A percentile compares a stretch with the other conserved stretches of the same genome.
Conservation (phyloP, 805 yeast species). For the Wickerhamiella hasegawae region DNA sequence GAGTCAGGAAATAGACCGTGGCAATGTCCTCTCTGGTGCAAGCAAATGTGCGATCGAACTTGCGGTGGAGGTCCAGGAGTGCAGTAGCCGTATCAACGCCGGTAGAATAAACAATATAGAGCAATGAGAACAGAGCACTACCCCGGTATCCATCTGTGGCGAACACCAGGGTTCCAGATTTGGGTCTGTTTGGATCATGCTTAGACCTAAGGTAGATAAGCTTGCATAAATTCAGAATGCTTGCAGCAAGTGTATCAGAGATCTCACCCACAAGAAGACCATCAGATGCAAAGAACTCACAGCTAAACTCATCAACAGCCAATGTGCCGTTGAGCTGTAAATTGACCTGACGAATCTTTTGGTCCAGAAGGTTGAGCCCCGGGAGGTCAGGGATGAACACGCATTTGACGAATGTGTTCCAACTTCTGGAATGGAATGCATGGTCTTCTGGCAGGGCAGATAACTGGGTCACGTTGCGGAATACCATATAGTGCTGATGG, state of each 20-base stretch:
- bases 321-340: conserved; percentile 1
- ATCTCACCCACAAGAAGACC: conserved; percentile 47
- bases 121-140: conserved; percentile 56
- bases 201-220: conserved; percentile 28
- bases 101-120: conserved; percentile 56
- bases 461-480: too few relatives aligned
- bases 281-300: conserved; percentile 40
- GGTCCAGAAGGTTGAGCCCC: conserved; percentile 10
- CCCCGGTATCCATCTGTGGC: conserved; percentile 92
- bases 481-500: too few relatives aligned
- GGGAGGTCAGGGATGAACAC: conserved; percentile 17
- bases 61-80: conserved; percentile 42
- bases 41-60: conserved; percentile 65
- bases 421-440: too few relatives aligned
- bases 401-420: conserved; percentile 25
- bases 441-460: too few relatives aligned
- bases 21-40: conserved; percentile 62
- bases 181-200: conserved; percentile 16
- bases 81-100: conserved; percentile 49
- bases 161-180: conserved; percentile 35
- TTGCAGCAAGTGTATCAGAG: conserved; percentile 13
- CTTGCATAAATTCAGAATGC: conserved; percentile 50
- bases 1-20: conserved; percentile 48
- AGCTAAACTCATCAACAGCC: conserved; percentile 2
- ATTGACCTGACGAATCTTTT: conserved; percentile 12